Percentiles rank a stretch among this genome's conserved stretches.
phyloP scores from a whole-genome alignment of 2,329 filamentous ascomycete genomes.

The Canariomyces notabilis region DNA sequence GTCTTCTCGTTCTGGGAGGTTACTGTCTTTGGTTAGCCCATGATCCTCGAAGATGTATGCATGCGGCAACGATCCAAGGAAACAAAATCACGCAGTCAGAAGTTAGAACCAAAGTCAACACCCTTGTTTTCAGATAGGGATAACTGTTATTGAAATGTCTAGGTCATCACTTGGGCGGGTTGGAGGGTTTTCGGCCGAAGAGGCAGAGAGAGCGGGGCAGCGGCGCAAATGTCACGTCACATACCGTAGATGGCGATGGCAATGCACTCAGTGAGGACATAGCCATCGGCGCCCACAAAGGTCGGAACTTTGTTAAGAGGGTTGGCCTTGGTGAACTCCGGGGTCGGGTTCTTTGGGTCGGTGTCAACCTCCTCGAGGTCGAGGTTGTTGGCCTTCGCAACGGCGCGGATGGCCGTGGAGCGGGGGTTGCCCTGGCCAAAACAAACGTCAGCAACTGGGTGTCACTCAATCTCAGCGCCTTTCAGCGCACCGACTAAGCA shows the following conservation, averaged over 20 bases:
- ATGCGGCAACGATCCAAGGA: constrained; percentile 29
- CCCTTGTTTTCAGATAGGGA: constrained; percentile 86
- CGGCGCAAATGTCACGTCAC: constrained; percentile 39
- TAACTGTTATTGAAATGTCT: constrained; percentile 80
- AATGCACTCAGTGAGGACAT: constrained; percentile 80
- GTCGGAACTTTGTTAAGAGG: constrained; percentile 86
- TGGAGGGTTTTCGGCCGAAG: constrained; percentile 10
- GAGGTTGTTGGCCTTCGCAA: constrained; percentile 96
- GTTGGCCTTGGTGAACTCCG: constrained; percentile 81
- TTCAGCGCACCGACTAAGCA: constrained; percentile 17
- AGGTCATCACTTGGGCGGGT: constrained; percentile 57
- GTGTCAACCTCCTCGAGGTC: constrained; percentile 81
- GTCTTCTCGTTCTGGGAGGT: constrained; percentile 99
- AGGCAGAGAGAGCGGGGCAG: constrained; percentile 19
- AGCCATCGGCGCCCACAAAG: constrained; percentile 90
- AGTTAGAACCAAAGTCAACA: constrained; percentile 91
- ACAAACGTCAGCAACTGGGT: constrained; percentile 21
- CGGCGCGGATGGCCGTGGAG: constrained; percentile 80
- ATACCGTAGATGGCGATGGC: constrained; percentile 97
- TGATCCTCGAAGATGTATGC: constrained; percentile 8
- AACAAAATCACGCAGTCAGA: constrained; percentile 53
- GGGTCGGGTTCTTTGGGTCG: constrained; percentile 57
- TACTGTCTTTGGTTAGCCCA: constrained; percentile 52
- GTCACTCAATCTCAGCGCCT: not conserved
- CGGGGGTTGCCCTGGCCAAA: constrained; percentile 74